A percentile compares a stretch with the other conserved stretches of the same genome.
phyloP scores from a whole-genome alignment of 352 stramenopile genomes.

The Pythium aquatile region DNA sequence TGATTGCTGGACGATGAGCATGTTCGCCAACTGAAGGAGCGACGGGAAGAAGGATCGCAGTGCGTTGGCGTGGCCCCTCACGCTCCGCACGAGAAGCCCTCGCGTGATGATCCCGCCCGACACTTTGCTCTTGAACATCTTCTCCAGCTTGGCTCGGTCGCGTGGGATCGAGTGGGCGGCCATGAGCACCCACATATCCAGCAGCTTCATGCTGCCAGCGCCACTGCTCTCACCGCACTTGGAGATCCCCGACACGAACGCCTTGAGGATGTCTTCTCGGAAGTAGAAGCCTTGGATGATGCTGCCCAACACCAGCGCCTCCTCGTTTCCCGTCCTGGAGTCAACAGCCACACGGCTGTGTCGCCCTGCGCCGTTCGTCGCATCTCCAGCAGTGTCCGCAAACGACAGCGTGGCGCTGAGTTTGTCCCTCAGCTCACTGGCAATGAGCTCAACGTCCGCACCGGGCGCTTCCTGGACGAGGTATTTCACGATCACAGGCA shows the following conservation, averaged over 20 bases:
- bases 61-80: conserved; percentile 39
- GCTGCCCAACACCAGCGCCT: conserved; percentile 43
- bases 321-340: conserved; percentile 32
- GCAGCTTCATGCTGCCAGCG: conserved; percentile 23
- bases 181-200: conserved; percentile 56
- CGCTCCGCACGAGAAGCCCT: conserved; percentile 30
- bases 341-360: conserved; percentile 11
- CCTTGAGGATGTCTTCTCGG: conserved; percentile 45
- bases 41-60: conserved; percentile 47
- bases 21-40: conserved; percentile 33
- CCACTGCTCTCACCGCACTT: conserved; percentile 5
- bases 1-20: conserved; percentile 31
- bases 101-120: conserved; percentile 24
- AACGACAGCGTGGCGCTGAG: conserved; percentile 45
- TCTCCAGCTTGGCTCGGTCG: conserved; percentile 39
- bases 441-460: conserved; percentile 37
- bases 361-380: neutral
- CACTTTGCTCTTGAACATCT: conserved; percentile 46
- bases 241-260: conserved; percentile 29
- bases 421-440: conserved; percentile 45
- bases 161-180: conserved; percentile 40
- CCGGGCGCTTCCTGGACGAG: conserved; percentile 49
- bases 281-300: conserved; percentile 60
- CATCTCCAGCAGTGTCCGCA: conserved; percentile 5
- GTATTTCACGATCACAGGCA: conserved; percentile 64